A percentile compares a stretch with the other conserved stretches of the same genome.
phyloP scores from a whole-genome alignment of 176 grass and related monocot genomes.

The Bothriochloa decipiens region DNA sequence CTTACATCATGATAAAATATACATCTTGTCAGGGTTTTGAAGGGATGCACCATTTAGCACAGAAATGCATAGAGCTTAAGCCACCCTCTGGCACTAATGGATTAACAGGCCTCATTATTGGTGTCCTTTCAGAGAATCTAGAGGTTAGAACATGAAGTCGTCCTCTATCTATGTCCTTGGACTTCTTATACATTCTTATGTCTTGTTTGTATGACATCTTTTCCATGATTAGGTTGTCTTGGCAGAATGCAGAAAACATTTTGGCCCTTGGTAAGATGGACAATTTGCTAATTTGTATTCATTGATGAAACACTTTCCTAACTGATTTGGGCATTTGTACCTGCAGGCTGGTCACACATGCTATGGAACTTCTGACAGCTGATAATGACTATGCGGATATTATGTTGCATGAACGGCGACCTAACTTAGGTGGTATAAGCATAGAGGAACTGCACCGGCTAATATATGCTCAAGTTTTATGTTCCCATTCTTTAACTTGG shows the following conservation, averaged over 20 bases:
- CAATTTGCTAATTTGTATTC: slow-evolving; percentile 25
- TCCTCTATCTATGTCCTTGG: slow-evolving; percentile 33
- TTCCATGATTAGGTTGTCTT: slow-evolving; percentile 76
- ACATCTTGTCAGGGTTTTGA: slow-evolving; percentile 81
- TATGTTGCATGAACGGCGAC: slow-evolving; percentile 79
- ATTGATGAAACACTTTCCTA: slow-evolving; percentile 29
- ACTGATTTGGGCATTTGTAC: slow-evolving; percentile 40
- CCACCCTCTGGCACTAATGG: slow-evolving; percentile 62
- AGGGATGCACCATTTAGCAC: slow-evolving; percentile 78
- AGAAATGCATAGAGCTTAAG: slow-evolving; percentile 91
- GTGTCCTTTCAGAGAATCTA: slow-evolving; percentile 86
- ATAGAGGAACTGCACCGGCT: slow-evolving; percentile 91
- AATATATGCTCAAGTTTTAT: slow-evolving; percentile 89
- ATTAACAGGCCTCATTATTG: slow-evolving; percentile 74
- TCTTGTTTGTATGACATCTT: slow-evolving; percentile 40
- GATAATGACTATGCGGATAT: slow-evolving; percentile 81
- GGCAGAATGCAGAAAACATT: slow-evolving; percentile 80
- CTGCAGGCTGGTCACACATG: slow-evolving; percentile 92
- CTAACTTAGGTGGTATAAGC: slow-evolving; percentile 78
- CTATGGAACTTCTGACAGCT: slow-evolving; percentile 80
- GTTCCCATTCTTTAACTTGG: slow-evolving; percentile 95
- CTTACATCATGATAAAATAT: slow-evolving; percentile 37
- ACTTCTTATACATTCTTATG: slow-evolving; percentile 24
- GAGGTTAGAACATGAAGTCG: slow-evolving; percentile 62
- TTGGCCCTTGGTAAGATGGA: slow-evolving; percentile 87